Conservation (phyloP, 257 asterid species). For the Plantago major region DNA sequence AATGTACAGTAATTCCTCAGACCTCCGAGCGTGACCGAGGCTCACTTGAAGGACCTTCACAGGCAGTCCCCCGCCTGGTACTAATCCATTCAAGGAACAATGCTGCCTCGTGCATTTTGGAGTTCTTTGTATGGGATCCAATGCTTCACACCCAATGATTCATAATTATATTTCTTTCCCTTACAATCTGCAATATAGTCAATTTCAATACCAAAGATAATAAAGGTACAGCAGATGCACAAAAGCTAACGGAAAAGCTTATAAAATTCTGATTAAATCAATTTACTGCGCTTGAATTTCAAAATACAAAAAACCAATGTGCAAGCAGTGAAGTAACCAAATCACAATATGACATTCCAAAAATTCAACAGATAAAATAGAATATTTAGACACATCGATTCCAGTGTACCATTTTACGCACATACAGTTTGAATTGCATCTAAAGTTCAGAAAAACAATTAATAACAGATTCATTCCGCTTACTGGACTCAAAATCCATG, state of each 20-base stretch:
- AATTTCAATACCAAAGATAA: conserved; percentile 16
- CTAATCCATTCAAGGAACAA: conserved; percentile 77
- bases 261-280: no score
- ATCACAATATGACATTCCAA: no score
- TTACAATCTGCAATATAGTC: conserved; percentile 41
- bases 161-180: conserved; percentile 24
- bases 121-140: conserved; percentile 95
- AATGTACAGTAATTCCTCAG: conserved; percentile 27
- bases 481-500: no score
- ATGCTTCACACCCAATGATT: conserved; percentile 81
- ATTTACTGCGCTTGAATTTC: neutral
- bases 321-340: no score
- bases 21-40: conserved; percentile 94
- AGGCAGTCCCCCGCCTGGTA: conserved; percentile 99
- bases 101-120: conserved; percentile 92
- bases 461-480: no score
- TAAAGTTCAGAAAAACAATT: no score
- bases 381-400: no score
- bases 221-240: neutral
- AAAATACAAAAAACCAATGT: neutral
- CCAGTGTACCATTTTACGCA: no score
- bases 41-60: conserved; percentile 98
- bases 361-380: no score
- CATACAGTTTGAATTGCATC: no score
- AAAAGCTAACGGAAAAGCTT: no score